A percentile compares a stretch with the other conserved stretches of the same genome.
These are phyloP conservation scores for Ophiostoma sp. DNA, from an alignment of 2,329 filamentous ascomycete species.

Conservation along the genomic window DNA sequence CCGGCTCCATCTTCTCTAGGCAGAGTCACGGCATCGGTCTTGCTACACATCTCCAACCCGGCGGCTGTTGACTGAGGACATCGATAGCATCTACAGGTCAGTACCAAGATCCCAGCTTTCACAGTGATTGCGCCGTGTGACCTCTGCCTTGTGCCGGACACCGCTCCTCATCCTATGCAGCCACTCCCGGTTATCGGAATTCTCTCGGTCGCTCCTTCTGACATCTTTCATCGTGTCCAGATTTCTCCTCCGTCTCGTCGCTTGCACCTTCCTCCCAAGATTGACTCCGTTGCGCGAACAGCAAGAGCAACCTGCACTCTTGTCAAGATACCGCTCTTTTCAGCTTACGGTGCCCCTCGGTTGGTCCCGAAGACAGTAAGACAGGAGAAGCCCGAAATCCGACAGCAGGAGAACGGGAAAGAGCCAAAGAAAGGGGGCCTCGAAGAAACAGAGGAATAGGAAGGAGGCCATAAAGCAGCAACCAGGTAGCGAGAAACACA, in stretches of 20 bases:
- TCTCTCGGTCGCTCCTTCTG: neutral
- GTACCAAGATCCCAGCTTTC: neutral
- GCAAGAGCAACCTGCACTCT: neutral
- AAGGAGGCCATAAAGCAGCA: too few species aligned
- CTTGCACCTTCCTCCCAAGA: neutral
- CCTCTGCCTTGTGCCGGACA: neutral
- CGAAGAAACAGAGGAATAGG: neutral
- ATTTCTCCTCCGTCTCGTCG: neutral
- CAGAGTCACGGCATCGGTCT: neutral
- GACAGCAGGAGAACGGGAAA: neutral
- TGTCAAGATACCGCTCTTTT: neutral
- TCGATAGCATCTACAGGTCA: neutral
- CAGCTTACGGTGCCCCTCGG: neutral
- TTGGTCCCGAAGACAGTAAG: neutral
- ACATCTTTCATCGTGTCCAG: neutral
- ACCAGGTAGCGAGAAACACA: too few species aligned
- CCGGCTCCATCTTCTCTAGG: neutral
- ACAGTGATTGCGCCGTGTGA: neutral
- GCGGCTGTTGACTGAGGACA: constrained; percentile 2
- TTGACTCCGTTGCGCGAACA: neutral
- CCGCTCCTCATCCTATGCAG: neutral
- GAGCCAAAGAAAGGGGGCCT: constrained; percentile 6
- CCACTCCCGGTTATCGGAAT: neutral
- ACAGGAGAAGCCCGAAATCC: neutral
- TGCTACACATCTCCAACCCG: neutral